phyloP scores from a whole-genome alignment of 202 grass and related monocot genomes.

The Zizania palustris region DNA sequence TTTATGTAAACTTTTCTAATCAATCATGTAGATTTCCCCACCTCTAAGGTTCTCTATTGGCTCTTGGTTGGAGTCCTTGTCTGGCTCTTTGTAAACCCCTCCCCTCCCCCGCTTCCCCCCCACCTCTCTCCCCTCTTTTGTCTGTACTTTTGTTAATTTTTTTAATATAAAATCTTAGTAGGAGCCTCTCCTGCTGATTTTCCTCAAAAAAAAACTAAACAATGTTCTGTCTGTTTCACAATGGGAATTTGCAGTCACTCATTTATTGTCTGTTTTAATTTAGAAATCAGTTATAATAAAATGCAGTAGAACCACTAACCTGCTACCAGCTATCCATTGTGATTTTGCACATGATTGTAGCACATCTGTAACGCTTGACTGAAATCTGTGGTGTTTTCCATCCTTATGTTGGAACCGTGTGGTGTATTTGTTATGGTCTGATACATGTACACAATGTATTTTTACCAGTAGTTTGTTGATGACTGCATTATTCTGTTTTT shows the following conservation, averaged over 20 bases:
- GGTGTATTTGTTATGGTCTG: constrained; percentile 7
- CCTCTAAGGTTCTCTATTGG: too few species aligned
- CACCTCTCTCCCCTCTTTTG: too few species aligned
- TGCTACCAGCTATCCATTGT: not conserved
- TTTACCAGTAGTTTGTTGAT: not conserved
- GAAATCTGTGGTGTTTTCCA: not conserved
- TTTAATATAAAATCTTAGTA: too few species aligned
- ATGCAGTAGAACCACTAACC: not conserved
- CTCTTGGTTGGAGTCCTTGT: too few species aligned
- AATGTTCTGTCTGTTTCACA: not conserved
- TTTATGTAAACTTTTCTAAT: too few species aligned
- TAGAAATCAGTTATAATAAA: not conserved
- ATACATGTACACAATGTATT: not conserved
- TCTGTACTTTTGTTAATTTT: too few species aligned
- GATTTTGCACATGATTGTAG: not conserved
- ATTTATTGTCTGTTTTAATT: not conserved
- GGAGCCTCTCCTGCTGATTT: too few species aligned
- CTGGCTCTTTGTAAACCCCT: too few species aligned
- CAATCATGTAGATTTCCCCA: too few species aligned
- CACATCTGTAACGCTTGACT: not conserved
- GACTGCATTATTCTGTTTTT: constrained; percentile 4
- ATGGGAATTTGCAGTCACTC: not conserved
- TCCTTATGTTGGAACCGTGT: not conserved
- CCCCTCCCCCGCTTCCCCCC: too few species aligned
- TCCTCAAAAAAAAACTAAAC: not conserved